Evolutionary conservation across 1,139 yeast species (phyloP).

Genomic region (Kurtzmaniella quercitrusa): DNA sequence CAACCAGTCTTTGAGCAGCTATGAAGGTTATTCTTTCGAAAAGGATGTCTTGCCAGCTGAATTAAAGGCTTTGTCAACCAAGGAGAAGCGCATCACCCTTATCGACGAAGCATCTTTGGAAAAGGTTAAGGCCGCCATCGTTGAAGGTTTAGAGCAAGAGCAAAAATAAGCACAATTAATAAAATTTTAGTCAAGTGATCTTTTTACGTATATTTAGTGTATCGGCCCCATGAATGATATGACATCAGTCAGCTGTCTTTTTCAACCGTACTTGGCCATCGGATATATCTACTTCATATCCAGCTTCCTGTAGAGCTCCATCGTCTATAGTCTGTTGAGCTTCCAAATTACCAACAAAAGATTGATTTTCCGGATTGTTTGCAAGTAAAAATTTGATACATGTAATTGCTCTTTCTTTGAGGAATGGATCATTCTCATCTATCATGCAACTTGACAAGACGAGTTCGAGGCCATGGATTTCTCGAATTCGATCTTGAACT

Average conservation of each 20-base stretch:
- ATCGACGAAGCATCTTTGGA: constrained; percentile 73
- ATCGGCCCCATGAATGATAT: not conserved
- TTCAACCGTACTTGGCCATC: constrained; percentile 33
- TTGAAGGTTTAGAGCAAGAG: constrained; percentile 56
- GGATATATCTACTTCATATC: constrained; percentile 34
- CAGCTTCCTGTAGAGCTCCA: constrained; percentile 33
- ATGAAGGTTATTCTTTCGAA: constrained; percentile 78
- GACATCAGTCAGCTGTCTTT: constrained; percentile 2
- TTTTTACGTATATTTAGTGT: not conserved
- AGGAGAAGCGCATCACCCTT: constrained; percentile 73
- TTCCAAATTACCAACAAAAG: constrained; percentile 56
- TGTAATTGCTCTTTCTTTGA: constrained; percentile 79
- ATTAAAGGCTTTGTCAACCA: constrained; percentile 63
- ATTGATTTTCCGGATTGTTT: constrained; percentile 65
- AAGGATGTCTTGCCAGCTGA: constrained; percentile 86
- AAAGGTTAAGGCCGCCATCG: constrained; percentile 69
- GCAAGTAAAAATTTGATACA: constrained; percentile 68
- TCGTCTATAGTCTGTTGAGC: constrained; percentile 34
- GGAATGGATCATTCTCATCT: constrained; percentile 84
- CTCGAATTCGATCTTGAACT: constrained; percentile 67
- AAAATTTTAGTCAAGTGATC: not conserved
- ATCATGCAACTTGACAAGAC: constrained; percentile 78
- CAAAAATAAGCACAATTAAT: not conserved
- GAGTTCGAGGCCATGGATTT: constrained; percentile 63
- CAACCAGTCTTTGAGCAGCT: constrained; percentile 63